phyloP scores from a whole-genome alignment of 202 grass and related monocot species.

The Setaria viridis region DNA sequence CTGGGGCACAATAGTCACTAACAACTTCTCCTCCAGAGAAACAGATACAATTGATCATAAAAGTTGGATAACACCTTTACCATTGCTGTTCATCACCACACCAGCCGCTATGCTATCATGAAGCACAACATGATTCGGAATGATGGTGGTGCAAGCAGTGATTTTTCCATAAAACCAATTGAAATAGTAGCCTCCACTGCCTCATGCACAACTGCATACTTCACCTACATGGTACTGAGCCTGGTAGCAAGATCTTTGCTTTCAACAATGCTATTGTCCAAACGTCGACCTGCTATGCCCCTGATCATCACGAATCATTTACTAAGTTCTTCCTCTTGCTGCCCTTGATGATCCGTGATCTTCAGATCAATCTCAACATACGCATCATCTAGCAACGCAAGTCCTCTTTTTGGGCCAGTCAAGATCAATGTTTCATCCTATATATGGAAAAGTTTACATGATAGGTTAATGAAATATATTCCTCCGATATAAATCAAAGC shows the following conservation, averaged over 20 bases:
- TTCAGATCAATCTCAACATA: neutral
- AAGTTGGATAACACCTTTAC: no score
- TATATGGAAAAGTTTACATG: neutral
- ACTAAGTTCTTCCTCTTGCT: neutral
- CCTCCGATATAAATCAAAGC: no score
- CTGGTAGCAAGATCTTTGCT: neutral
- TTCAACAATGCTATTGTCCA: neutral
- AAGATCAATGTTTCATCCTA: neutral
- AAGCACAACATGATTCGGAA: no score
- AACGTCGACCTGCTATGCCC: neutral
- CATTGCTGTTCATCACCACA: no score
- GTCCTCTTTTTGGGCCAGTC: conserved; percentile 9
- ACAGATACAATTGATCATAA: no score
- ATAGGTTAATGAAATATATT: no score
- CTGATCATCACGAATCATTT: neutral
- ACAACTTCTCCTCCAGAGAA: no score
- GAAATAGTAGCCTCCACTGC: neutral
- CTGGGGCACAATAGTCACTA: no score
- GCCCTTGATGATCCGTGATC: neutral
- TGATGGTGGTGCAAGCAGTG: no score
- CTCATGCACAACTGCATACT: neutral
- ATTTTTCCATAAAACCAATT: neutral
- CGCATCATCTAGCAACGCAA: neutral
- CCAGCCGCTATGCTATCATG: no score
- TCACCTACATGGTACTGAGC: neutral